A percentile compares a stretch with the other conserved stretches of the same genome.
phyloP scores from a whole-genome alignment of 768 basidiomycete genomes.

The Russula griseocarnosa region DNA sequence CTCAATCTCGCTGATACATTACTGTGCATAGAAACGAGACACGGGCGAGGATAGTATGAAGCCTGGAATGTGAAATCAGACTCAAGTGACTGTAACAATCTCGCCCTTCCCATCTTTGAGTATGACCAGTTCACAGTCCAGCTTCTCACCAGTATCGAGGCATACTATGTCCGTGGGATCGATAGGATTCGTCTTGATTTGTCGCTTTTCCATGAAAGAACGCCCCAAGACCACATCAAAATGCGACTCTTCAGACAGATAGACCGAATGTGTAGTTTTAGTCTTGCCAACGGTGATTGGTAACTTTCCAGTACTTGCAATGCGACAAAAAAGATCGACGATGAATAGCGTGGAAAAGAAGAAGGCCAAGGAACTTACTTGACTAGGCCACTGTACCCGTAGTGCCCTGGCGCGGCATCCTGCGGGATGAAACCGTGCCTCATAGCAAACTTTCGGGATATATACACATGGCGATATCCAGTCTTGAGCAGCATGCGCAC shows the following conservation, averaged over 20 bases:
- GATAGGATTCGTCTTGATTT: constrained; percentile 72
- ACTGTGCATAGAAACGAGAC: constrained; percentile 9
- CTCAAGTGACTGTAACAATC: constrained; percentile 79
- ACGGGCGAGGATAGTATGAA: background rate
- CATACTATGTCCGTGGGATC: constrained; percentile 91
- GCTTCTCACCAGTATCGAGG: constrained; percentile 86
- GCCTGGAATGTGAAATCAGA: background rate
- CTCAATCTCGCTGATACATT: constrained; percentile 20
- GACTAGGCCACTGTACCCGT: constrained; percentile 89
- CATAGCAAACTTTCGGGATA: constrained; percentile 89
- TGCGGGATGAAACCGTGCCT: constrained; percentile 83
- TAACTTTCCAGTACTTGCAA: constrained; percentile 65
- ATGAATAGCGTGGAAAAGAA: background rate
- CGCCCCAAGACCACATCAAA: constrained; percentile 94
- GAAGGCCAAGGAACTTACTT: constrained; percentile 39
- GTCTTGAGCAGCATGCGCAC: constrained; percentile 92
- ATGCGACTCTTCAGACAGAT: constrained; percentile 90
- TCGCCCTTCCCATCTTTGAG: constrained; percentile 88
- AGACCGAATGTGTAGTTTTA: constrained; percentile 53
- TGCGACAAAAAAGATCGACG: background rate
- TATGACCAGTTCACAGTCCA: constrained; percentile 89
- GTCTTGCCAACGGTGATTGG: constrained; percentile 64
- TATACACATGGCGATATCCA: constrained; percentile 91
- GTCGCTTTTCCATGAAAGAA: constrained; percentile 72
- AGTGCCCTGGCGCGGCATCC: constrained; percentile 83